Evolutionary conservation across 441 rosid species (phyloP), one percentile per base, ranked within the genome.

Genomic region (Flueggea neowawraea): DNA sequence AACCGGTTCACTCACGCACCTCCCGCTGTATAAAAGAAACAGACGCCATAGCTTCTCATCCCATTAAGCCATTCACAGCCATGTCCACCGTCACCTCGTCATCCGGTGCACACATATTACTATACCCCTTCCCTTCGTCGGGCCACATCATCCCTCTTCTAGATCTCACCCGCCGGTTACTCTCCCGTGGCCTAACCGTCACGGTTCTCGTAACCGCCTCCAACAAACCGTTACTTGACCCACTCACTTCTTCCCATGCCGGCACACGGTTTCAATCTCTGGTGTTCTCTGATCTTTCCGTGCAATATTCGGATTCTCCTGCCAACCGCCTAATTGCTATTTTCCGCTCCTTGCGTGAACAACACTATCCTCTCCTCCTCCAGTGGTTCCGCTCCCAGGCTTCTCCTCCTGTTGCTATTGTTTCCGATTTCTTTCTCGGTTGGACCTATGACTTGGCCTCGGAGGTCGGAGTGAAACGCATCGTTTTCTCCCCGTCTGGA

Each of bases 91-190:
- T n/a, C n/a, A n/a, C n/a, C n/a, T n/a, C n/a, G n/a, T n/a, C n/a
- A n/a, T n/a, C n/a, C n/a, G n/a, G n/a, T n/a, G n/a, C n/a, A n/a
- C n/a, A n/a, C n/a, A n/a, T n/a, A n/a, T n/a, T 85, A 17, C 75
- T 85, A n/a, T 73, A 77, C 59, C 90, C 95, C 3, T 79, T 61
- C 73, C 74, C 73, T 4, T 54, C 78, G 28, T 69, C 77, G 32
- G 89, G 91, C 74, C 89, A 85, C 69, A 61, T 84, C 54, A 75
- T 79, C 65, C 86, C 91, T 14, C 75, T 83, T 67, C 82, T 88
- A 54, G 86, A 82, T 64, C 84, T 88, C 64, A 64, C 88, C 43
- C 68, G 71, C 48, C 75, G 73, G 15, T 66, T 85, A 5, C 76
- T 77, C 66, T 10, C 31, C 75, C 82, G 74, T 16, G 87, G 88